A percentile compares a stretch with the other conserved stretches of the same genome.
phyloP scores from a whole-genome alignment of 371 early-diverging fungal species.

The Rhizopus microsporus region DNA sequence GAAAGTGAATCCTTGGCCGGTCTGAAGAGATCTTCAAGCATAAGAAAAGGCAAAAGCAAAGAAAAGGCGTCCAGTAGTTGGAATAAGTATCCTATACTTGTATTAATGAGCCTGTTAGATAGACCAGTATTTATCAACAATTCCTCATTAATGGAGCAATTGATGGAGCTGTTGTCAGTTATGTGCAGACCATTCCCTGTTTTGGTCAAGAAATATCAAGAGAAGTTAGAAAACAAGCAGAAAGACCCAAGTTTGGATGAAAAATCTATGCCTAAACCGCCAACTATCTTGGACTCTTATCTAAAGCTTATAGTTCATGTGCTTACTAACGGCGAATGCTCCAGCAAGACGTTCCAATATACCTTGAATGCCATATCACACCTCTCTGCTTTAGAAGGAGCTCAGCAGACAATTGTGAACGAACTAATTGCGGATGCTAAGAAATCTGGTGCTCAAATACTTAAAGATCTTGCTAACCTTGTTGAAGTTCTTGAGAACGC shows the following conservation, averaged over 20 bases:
- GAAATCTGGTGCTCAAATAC: slow-evolving; percentile 67
- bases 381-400: slow-evolving; percentile 72
- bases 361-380: slow-evolving; percentile 89
- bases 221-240: slow-evolving; percentile 42
- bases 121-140: slow-evolving; percentile 78
- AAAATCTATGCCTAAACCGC: slow-evolving; percentile 58
- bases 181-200: slow-evolving; percentile 73
- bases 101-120: slow-evolving; percentile 83
- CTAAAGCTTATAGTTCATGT: slow-evolving; percentile 86
- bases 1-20: slow-evolving; percentile 68
- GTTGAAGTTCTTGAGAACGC: slow-evolving; percentile 57
- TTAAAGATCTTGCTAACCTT: slow-evolving; percentile 69
- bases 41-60: slow-evolving; percentile 71
- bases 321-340: slow-evolving; percentile 88
- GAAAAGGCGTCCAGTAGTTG: slow-evolving; percentile 47
- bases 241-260: slow-evolving; percentile 32
- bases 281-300: slow-evolving; percentile 71
- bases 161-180: slow-evolving; percentile 83
- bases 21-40: slow-evolving; percentile 45
- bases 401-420: slow-evolving; percentile 73
- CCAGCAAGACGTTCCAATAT: slow-evolving; percentile 92
- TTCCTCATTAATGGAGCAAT: slow-evolving; percentile 79
- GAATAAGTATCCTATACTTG: slow-evolving; percentile 83
- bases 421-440: slow-evolving; percentile 77
- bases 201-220: slow-evolving; percentile 54